Conservation (phyloP, 108 stramenopile species). For the Fistulifera solaris region DNA sequence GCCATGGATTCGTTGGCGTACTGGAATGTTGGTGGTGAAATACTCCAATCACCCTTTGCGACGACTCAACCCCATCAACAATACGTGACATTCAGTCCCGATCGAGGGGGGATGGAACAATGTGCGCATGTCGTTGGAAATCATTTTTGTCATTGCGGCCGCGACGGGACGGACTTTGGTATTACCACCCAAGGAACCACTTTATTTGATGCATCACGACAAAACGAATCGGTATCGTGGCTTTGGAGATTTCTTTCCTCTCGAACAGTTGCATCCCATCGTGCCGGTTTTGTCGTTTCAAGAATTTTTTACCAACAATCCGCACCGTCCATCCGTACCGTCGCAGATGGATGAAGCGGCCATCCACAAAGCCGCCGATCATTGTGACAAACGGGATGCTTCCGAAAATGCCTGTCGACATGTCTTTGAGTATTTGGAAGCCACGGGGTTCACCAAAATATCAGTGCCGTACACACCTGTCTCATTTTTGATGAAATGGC, state of each 20-base stretch:
- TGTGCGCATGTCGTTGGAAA: conserved; percentile 72
- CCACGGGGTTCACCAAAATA: conserved; percentile 35
- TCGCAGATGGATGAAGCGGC: conserved; percentile 7
- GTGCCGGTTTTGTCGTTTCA: conserved; percentile 41
- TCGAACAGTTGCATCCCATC: conserved; percentile 39
- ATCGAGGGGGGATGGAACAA: conserved; percentile 77
- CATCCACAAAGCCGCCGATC: conserved; percentile 28
- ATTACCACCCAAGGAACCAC: conserved; percentile 70
- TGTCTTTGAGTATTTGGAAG: conserved; percentile 37
- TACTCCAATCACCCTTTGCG: conserved; percentile 61
- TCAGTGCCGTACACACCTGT: conserved; percentile 33
- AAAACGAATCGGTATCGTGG: conserved; percentile 36
- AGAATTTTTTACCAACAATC: conserved; percentile 53
- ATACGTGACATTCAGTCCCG: conserved; percentile 63
- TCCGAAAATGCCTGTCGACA: conserved; percentile 21
- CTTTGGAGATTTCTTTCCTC: conserved; percentile 77
- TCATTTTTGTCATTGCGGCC: conserved; percentile 69
- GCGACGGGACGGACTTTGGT: conserved; percentile 83
- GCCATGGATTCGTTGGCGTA: conserved; percentile 72
- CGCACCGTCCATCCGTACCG: conserved; percentile 31
- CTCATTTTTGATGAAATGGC: conserved; percentile 56
- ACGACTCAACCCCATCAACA: conserved; percentile 11
- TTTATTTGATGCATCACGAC: conserved; percentile 58
- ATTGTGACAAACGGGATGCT: conserved; percentile 31
- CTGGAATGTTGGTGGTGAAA: conserved; percentile 47